phyloP scores from a whole-genome alignment of 2,329 filamentous ascomycete genomes.

The Lasiodiplodia gonubiensis region DNA sequence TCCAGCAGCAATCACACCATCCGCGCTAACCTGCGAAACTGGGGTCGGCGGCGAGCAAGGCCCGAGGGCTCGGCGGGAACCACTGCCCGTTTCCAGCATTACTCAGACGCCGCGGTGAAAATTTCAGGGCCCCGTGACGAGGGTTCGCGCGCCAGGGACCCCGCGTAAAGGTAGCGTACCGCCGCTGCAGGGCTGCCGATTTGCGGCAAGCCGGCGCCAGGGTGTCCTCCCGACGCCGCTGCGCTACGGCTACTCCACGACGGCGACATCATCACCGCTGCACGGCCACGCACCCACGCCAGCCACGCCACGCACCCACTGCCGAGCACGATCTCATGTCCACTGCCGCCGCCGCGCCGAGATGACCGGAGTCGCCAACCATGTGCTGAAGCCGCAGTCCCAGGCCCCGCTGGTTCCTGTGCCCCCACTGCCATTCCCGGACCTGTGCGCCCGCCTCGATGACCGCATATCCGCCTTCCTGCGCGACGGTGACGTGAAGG shows the following conservation, averaged over 20 bases:
- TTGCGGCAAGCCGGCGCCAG: not conserved
- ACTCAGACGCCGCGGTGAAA: conserved; percentile 16
- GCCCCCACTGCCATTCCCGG: conserved; percentile 53
- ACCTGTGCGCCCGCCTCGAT: conserved; percentile 59
- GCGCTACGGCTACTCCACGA: conserved; percentile 4
- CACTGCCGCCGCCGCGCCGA: conserved; percentile 38
- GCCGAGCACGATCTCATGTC: conserved; percentile 37
- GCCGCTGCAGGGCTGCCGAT: conserved; percentile 14
- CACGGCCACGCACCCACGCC: conserved; percentile 10
- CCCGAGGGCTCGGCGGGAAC: conserved; percentile 20
- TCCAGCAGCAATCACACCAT: conserved; percentile 27
- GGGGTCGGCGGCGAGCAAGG: conserved; percentile 18
- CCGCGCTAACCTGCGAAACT: conserved; percentile 22
- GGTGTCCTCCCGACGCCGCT: not conserved
- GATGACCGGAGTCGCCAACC: conserved; percentile 43
- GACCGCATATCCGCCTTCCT: conserved; percentile 70
- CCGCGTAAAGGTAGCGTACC: not conserved
- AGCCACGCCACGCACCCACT: not conserved
- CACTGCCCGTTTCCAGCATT: conserved; percentile 22
- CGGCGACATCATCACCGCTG: conserved; percentile 6
- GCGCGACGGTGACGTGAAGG: conserved; percentile 56
- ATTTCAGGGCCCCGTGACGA: conserved; percentile 5
- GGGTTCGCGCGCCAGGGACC: not conserved
- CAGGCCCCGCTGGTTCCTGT: conserved; percentile 45
- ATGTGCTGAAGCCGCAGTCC: conserved; percentile 43